Conservation (phyloP, 2,329 filamentous ascomycete genomes). For the Lojkania enalia region DNA sequence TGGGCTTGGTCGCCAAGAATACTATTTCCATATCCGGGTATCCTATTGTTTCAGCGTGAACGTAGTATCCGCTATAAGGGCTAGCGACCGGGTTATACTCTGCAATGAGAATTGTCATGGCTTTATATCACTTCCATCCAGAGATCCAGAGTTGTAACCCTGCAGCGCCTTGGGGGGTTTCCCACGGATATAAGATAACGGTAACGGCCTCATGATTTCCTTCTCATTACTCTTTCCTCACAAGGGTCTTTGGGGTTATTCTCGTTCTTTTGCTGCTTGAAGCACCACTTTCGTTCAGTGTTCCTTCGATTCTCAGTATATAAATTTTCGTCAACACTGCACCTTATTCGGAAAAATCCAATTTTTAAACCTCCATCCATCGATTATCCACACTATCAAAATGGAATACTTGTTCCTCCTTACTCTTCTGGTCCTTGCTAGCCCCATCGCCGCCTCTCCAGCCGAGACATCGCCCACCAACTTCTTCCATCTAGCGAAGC, state of each 20-base stretch:
- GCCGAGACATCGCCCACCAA: slow-evolving; percentile 25
- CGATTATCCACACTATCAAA: slow-evolving; percentile 16
- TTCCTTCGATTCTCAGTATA: background rate
- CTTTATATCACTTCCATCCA: background rate
- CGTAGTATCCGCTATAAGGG: background rate
- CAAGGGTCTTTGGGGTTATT: background rate
- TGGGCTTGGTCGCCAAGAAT: background rate
- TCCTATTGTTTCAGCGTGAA: background rate
- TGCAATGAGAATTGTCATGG: background rate
- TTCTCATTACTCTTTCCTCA: background rate
- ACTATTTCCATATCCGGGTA: background rate
- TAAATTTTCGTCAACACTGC: background rate
- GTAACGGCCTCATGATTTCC: background rate
- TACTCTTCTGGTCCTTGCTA: slow-evolving; percentile 31
- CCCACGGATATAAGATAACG: too few species aligned
- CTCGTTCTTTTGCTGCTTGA: background rate
- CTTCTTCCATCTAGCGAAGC: slow-evolving; percentile 34
- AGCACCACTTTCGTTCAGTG: background rate
- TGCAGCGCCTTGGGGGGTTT: background rate
- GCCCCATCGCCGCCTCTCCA: slow-evolving; percentile 34
- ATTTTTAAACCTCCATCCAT: background rate
- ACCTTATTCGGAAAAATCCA: background rate
- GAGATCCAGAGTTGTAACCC: background rate
- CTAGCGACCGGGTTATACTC: too few species aligned
- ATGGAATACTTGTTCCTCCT: slow-evolving; percentile 40